Base-by-base conservation (phyloP, 2,329 filamentous ascomycete species). In the Verticillium nonalfalfae region DNA sequence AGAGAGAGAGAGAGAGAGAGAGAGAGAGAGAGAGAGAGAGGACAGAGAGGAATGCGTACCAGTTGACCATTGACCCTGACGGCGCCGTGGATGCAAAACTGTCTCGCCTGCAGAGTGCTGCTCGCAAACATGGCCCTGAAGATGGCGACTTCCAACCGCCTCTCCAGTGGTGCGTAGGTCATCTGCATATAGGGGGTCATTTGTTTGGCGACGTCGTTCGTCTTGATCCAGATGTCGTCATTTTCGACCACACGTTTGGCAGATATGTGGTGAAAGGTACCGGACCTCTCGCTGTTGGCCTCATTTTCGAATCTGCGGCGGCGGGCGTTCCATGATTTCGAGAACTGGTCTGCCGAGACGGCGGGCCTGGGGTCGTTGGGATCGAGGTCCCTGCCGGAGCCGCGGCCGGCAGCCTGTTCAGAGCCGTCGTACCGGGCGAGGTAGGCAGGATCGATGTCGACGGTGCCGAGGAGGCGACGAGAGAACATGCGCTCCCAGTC, bases 31-130 rank as follows among this genome's bases (percentile, higher is more conserved):
- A 31, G 4, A 31, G 3, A 5, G 26, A 31, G 26, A 5, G 4
- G 26, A 31, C 4, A 31, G 26, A 31, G 26, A 21, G 39, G 15
- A 10, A 13, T 7, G 38, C 77, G 52, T 75, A 96, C 93, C 86
- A 93, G 93, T 78, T 96, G 93, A 65, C 95, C 95, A 79, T 99
- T 99, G 72, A 99, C 95, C 71, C 88, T 96, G 64, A 99, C 95
- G 63, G 87, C 87, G 34, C 95, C 95, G 75, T 99, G 95, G 34
- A 96, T 85, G 62, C 96, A 91, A 72, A 98, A 96, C 69, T 98
- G 94, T 67, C 94, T 87, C 14, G 96, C 96, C 76, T 99, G 95
- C 67, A 93, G 85, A 39, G 91, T 86, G 76, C 93, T 97, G 76
- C 92, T 97, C 52, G 95, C 93, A 76, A 99, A 99, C 75, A 99